phyloP scores from a whole-genome alignment of 1,284 basidiomycete genomes.

The Laetiporus sulphureus region DNA sequence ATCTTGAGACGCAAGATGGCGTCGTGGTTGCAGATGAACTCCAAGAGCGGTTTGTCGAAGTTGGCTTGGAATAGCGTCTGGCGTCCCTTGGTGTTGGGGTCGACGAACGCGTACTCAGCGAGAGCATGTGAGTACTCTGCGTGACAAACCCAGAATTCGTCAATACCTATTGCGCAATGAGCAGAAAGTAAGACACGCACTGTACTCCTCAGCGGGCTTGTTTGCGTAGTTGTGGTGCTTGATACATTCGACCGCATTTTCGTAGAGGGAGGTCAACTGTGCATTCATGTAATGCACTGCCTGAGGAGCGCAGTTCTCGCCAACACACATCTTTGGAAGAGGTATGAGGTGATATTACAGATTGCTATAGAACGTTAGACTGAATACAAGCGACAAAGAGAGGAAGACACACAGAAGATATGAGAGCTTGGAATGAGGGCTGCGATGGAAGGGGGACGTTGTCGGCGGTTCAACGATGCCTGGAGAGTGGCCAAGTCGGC shows the following conservation, averaged over 20 bases:
- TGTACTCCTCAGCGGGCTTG: not conserved
- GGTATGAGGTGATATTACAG: too few relatives aligned
- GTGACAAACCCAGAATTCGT: too few relatives aligned
- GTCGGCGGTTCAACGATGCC: too few relatives aligned
- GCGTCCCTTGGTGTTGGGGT: constrained; percentile 2
- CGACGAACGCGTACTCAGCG: constrained; percentile 8
- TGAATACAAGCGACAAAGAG: too few relatives aligned
- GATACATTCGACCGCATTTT: constrained; percentile 19
- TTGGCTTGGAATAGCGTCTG: constrained; percentile 16
- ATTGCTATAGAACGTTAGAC: too few relatives aligned
- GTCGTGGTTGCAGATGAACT: constrained; percentile 25
- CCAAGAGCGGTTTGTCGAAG: constrained; percentile 18
- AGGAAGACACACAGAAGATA: too few relatives aligned
- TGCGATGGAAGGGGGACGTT: too few relatives aligned
- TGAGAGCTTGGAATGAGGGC: too few relatives aligned
- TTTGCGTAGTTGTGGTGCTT: not conserved
- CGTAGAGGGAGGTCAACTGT: constrained; percentile 21
- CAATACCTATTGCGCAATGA: not conserved
- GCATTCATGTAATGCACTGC: constrained; percentile 23
- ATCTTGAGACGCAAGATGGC: constrained; percentile 18
- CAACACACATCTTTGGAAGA: not conserved
- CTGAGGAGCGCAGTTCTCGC: constrained; percentile 3
- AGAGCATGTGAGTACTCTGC: constrained; percentile 13
- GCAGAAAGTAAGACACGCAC: not conserved
- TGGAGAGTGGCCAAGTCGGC: too few relatives aligned